Base-by-base conservation (phyloP, 352 stramenopile species). In the Globisporangium middletonii region DNA sequence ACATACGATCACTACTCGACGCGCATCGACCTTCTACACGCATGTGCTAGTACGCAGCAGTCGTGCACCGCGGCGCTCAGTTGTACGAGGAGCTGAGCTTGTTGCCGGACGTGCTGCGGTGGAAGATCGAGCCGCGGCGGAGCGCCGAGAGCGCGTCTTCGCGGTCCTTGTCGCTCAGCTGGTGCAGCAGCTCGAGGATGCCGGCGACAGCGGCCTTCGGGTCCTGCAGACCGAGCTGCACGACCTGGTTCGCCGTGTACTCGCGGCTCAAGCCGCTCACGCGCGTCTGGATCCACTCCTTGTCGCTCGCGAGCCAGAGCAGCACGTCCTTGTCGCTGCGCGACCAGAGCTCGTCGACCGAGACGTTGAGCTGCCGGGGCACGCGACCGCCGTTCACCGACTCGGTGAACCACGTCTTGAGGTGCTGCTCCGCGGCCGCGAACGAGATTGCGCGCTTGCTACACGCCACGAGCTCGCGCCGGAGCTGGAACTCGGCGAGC, bases 401-500 rank as follows among this genome's bases (percentile, higher is more conserved):
- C 64, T 93, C 79, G 9, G 77, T 88, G 70, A 92, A 95, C 83
- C 85, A 95, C 27, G 59, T 71, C 67, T 88, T 77, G 26, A 93
- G 65, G n/a, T 82, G 67, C 57, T 79, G 70, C 67, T 89, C 79
- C 33, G 77, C 71, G 12, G 63, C 68, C 27, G 72, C 63, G 61
- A 92, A 93, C 42, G 62, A 66, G 16, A 79, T 63, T 28, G 68
- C 62, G 47, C 62, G 62, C 23, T 69, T 59, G 41, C 72, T 77
- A 13, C 71, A 74, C 11, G 54, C 58, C 30, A 67, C 51, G 18
- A 90, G 64, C 35, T 90, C 64, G 15, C 82, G 79, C 50, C 94
- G 79, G 41, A 98, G 64, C 58, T 91, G 70, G 72, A 99, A 99
- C 72, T 99, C 97, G 8, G 89, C 93, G 19, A 99, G 79, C 55